A percentile compares a stretch with the other conserved stretches of the same genome.
phyloP scores from a whole-genome alignment of 2,329 filamentous ascomycete species.

The Botrytis hyacinthi region DNA sequence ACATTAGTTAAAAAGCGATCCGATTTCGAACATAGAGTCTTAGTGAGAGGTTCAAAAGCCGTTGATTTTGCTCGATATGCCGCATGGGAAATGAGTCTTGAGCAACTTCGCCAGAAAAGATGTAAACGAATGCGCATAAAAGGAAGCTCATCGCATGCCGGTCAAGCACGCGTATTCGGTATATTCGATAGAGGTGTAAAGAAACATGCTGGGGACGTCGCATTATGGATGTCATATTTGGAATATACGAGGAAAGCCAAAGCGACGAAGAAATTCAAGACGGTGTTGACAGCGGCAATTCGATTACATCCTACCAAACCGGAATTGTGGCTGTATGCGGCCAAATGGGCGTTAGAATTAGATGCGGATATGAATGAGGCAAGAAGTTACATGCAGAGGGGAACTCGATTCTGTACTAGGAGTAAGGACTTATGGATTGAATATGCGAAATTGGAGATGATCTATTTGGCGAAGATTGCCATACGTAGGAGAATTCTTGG shows the following conservation, averaged over 20 bases:
- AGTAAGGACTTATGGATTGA: constrained; percentile 78
- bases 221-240: constrained; percentile 88
- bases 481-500: constrained; percentile 68
- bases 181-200: constrained; percentile 83
- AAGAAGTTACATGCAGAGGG: constrained; percentile 82
- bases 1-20: constrained; percentile 87
- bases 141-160: constrained; percentile 61
- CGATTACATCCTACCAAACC: constrained; percentile 82
- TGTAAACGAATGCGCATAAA: constrained; percentile 78
- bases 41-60: constrained; percentile 73
- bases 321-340: constrained; percentile 81
- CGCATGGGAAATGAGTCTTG: constrained; percentile 66
- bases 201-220: constrained; percentile 77
- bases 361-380: constrained; percentile 87
- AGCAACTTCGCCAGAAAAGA: constrained; percentile 77
- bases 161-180: constrained; percentile 81
- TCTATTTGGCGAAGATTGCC: constrained; percentile 81
- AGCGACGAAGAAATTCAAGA: constrained; percentile 64
- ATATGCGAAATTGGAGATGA: constrained; percentile 88
- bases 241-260: constrained; percentile 71
- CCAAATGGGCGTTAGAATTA: constrained; percentile 72
- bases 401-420: constrained; percentile 81
- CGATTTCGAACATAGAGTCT: constrained; percentile 88
- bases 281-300: constrained; percentile 65
- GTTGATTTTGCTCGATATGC: constrained; percentile 83